These are phyloP conservation scores for Sugiyamaella castrensis DNA, from an alignment of 1,139 yeast species.

Conservation along the genomic window DNA sequence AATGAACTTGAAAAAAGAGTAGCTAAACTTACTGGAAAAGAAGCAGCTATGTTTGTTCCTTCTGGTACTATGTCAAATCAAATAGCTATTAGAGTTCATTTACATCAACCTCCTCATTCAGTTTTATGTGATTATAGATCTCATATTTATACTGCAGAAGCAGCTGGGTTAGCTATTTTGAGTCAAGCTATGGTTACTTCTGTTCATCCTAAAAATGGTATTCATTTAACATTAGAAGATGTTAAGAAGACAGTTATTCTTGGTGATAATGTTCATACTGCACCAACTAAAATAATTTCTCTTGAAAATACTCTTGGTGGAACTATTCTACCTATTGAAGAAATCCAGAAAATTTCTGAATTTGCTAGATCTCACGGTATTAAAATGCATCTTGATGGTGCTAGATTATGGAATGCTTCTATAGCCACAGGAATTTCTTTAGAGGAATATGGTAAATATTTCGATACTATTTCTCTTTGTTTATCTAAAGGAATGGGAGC, in stretches of 20 bases:
- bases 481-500: conserved; percentile 91
- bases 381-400: conserved; percentile 86
- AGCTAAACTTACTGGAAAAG: conserved; percentile 72
- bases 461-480: conserved; percentile 88
- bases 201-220: conserved; percentile 69
- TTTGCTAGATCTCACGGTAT: conserved; percentile 67
- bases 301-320: conserved; percentile 91
- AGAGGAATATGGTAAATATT: conserved; percentile 68
- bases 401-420: conserved; percentile 91
- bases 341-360: conserved; percentile 64
- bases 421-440: conserved; percentile 70
- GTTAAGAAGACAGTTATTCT: conserved; percentile 61
- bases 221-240: conserved; percentile 77
- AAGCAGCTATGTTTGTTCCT: conserved; percentile 78
- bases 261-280: conserved; percentile 81
- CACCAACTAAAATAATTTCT: conserved; percentile 82
- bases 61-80: conserved; percentile 93
- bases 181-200: conserved; percentile 93
- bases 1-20: conserved; percentile 61
- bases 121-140: conserved; percentile 81
- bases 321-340: conserved; percentile 74
- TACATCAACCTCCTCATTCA: conserved; percentile 82
- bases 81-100: conserved; percentile 73
- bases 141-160: conserved; percentile 81
- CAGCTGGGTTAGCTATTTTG: conserved; percentile 85